Evolutionary conservation across 768 basidiomycete genomes (phyloP).

Genomic region (Boletus subparvulus): DNA sequence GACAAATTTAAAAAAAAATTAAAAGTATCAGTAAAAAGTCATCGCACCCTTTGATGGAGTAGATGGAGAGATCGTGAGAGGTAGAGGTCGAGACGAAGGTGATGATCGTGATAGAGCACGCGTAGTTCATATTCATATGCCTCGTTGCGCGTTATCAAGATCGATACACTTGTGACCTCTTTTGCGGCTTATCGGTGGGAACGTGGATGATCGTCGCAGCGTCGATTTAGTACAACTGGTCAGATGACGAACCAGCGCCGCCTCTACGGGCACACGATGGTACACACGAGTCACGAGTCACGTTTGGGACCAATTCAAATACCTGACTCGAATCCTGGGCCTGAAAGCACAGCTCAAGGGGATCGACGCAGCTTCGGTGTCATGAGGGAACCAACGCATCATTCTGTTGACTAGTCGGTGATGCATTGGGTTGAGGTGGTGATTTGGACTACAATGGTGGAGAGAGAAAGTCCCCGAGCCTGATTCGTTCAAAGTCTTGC

Average conservation of each 20-base stretch:
- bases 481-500: background rate
- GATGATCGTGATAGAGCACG: constrained; percentile 39
- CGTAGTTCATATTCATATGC: background rate
- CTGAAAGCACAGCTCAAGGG: no score
- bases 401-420: background rate
- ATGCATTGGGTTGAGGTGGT: background rate
- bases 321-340: background rate
- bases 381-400: constrained; percentile 10
- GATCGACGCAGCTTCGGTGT: background rate
- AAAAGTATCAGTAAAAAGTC: no score
- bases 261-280: background rate
- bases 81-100: constrained; percentile 57
- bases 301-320: background rate
- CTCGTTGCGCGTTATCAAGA: background rate
- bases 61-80: no score
- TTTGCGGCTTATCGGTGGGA: constrained; percentile 39
- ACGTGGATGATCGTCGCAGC: constrained; percentile 35
- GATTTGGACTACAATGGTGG: background rate
- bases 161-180: no score
- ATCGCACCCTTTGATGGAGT: no score
- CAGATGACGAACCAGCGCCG: background rate
- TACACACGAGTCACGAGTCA: background rate
- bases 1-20: no score
- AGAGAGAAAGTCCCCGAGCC: background rate
- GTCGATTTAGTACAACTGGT: background rate